phyloP scores from a whole-genome alignment of 176 grass and related monocot genomes.

The Pontederia crassipes region DNA sequence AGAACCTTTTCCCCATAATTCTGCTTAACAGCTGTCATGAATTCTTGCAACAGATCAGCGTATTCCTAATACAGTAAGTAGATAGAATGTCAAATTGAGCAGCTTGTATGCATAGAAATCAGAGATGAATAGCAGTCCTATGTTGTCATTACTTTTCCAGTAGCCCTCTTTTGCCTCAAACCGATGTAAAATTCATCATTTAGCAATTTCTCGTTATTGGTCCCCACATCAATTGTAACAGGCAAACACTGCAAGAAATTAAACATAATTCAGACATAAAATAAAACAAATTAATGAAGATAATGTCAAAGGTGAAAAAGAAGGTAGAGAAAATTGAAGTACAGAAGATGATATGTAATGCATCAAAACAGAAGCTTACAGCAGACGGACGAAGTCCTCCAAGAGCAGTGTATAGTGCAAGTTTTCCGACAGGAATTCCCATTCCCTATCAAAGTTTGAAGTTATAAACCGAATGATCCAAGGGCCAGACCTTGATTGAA shows the following conservation, averaged over 20 bases:
- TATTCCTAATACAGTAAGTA: slow-evolving; percentile 49
- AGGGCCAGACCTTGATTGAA: not conserved
- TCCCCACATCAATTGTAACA: slow-evolving; percentile 92
- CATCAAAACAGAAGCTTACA: slow-evolving; percentile 36
- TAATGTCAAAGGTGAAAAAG: not conserved
- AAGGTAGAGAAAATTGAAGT: not conserved
- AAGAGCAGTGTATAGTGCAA: slow-evolving; percentile 89
- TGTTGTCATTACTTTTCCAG: slow-evolving; percentile 47
- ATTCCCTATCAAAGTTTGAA: slow-evolving; percentile 61
- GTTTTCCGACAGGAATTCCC: slow-evolving; percentile 97
- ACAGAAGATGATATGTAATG: not conserved
- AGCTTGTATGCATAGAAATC: not conserved
- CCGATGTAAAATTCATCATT: slow-evolving; percentile 95
- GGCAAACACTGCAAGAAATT: slow-evolving; percentile 46
- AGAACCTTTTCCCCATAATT: slow-evolving; percentile 90
- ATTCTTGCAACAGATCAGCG: slow-evolving; percentile 70
- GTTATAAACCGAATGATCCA: slow-evolving; percentile 9
- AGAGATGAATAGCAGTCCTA: slow-evolving; percentile 2
- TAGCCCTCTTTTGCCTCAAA: slow-evolving; percentile 57
- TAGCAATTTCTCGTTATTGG: slow-evolving; percentile 74
- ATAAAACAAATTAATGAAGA: not conserved
- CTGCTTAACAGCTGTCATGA: slow-evolving; percentile 88
- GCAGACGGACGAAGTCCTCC: slow-evolving; percentile 92
- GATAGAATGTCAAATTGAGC: slow-evolving; percentile 8
- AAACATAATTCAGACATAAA: not conserved